Base-by-base conservation (phyloP, 1,284 basidiomycete species). In the Termitomyces sp. region DNA sequence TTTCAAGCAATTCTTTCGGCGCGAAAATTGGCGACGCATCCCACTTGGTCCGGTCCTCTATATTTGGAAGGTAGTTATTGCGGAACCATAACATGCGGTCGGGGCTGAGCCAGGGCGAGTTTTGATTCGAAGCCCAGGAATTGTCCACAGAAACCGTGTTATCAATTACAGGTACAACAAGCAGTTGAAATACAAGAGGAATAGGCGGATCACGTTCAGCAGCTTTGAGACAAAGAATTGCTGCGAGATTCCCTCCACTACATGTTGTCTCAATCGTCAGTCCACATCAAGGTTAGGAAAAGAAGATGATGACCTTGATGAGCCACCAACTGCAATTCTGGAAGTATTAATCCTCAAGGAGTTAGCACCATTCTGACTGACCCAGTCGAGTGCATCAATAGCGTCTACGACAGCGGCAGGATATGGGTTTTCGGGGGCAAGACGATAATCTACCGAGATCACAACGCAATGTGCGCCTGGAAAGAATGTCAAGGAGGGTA, bases 401-500 rank as follows among this genome's bases (percentile, higher is more conserved):
- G 86, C 81, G 62, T 92, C 90, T 41, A 89, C 81, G 0, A 89
- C 81, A 0, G 88, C 88, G 1, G 83, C 81, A 1, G 90, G 90
- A 62, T 88, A 91, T 4, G 79, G 79, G 51, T 86, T 60, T 62
- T 92, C 89, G 0, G 90, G 90, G 0, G 84, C 87, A 7, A 91
- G 77, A 4, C 88, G 81, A 65, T 91, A 90, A 61, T 86, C 83
- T 19, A 90, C 84, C 4, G 83, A 82, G 7, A 88, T 70, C 1
- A 86, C 82, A 2, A 77, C 71, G 54, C 76, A 80, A 53, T 74
- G 73, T 1, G 80, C 80, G 54, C 69, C 82, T 83, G 53, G 43
- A 46, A 13, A 17, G n/a, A 4, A n/a, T 31, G 5, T 41, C n/a
- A 0, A 48, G 21, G 24, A 31, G 1, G 15, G 24, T 6, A 9